phyloP scores from a whole-genome alignment of 495 filamentous ascomycete species.

The Penicillium psychrofluorescens region DNA sequence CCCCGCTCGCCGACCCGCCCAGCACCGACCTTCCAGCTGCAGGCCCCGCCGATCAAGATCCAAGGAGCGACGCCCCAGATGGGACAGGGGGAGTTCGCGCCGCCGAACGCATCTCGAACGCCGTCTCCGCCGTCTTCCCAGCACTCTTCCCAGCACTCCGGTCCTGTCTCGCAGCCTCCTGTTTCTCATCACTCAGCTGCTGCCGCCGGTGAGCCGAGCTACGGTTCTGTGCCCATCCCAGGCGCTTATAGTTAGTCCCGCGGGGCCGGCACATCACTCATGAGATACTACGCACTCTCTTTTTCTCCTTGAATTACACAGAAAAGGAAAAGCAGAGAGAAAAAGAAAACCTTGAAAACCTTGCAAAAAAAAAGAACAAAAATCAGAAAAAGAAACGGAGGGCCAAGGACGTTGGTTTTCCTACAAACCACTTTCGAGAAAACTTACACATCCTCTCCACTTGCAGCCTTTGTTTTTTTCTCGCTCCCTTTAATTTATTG shows the following conservation, averaged over 20 bases:
- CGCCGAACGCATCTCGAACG: conserved; percentile 9
- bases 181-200: conserved; percentile 29
- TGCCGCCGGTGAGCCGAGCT: conserved; percentile 42
- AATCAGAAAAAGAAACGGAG: too few relatives aligned
- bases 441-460: too few relatives aligned
- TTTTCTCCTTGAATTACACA: too few relatives aligned
- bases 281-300: too few relatives aligned
- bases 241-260: conserved; percentile 39
- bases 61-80: conserved; percentile 68
- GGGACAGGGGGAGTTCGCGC: conserved; percentile 50
- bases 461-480: too few relatives aligned
- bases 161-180: conserved; percentile 10
- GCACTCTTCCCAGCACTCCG: conserved; percentile 13
- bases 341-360: background rate
- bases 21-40: conserved; percentile 66
- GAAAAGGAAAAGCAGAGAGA: background rate
- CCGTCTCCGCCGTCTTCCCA: conserved; percentile 12
- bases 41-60: conserved; percentile 71
- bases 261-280: conserved; percentile 16
- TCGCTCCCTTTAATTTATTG: too few relatives aligned
- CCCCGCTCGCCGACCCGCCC: conserved; percentile 42
- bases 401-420: too few relatives aligned
- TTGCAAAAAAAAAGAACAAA: background rate
- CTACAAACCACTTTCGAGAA: too few relatives aligned
- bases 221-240: conserved; percentile 46